These are phyloP conservation scores for Globisporangium carolinianum DNA, from an alignment of 352 stramenopile genomes.

Conservation along the genomic window DNA sequence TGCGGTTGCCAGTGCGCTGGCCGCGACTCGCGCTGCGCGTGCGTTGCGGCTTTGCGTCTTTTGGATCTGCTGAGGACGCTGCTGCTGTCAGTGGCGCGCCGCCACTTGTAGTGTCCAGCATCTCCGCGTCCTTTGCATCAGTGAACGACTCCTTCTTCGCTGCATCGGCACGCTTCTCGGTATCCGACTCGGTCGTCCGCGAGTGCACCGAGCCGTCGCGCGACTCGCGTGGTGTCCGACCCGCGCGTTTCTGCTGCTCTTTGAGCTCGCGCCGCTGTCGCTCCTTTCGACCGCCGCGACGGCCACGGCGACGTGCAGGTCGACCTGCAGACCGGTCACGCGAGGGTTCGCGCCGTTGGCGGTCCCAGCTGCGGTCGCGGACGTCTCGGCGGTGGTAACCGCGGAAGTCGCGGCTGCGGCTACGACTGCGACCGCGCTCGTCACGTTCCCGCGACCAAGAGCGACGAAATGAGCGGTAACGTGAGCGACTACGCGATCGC, in stretches of 20 bases:
- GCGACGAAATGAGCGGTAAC: conserved; percentile 1
- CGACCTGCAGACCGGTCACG: conserved; percentile 4
- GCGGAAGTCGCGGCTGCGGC: conserved; percentile 1
- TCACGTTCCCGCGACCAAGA: conserved; percentile 5
- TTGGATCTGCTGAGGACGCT: background rate
- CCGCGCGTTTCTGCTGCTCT: background rate
- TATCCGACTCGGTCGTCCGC: background rate
- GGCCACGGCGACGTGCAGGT: conserved; percentile 1
- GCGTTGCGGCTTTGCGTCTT: conserved; percentile 18
- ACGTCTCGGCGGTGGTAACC: background rate
- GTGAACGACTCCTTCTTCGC: background rate
- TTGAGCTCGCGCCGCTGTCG: conserved; percentile 3
- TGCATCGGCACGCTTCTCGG: too few relatives aligned
- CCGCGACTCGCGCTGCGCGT: background rate
- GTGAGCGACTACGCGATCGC: conserved; percentile 11
- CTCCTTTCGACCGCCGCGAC: conserved; percentile 1
- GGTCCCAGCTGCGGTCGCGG: conserved; percentile 2
- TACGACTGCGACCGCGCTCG: background rate
- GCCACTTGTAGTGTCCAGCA: background rate
- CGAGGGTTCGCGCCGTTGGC: conserved; percentile 5
- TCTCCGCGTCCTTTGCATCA: conserved; percentile 1
- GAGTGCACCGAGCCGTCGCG: background rate
- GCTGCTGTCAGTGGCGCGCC: background rate
- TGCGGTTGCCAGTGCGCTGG: background rate
- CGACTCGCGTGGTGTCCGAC: background rate